These are phyloP conservation scores for Centrapalus pauciflorus DNA, from an alignment of 129 eudicot species.

Conservation along the genomic window DNA sequence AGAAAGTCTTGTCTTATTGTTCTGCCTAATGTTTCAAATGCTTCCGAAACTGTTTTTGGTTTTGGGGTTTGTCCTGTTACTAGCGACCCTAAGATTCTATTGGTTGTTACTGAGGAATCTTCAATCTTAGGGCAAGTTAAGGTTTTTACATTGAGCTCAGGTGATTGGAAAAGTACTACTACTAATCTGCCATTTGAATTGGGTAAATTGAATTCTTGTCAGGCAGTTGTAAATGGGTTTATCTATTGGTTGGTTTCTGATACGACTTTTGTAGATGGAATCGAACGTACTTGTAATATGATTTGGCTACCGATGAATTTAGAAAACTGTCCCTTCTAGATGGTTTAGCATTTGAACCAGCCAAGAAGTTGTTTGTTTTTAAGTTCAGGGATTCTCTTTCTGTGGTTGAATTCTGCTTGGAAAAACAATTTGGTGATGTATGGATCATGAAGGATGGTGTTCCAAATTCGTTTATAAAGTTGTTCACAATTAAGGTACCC, in stretches of 20 bases:
- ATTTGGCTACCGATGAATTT: background rate
- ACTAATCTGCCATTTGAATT: background rate
- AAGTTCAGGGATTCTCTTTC: background rate
- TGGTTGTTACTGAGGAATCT: slow-evolving; percentile 7
- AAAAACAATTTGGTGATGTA: background rate
- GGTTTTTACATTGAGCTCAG: slow-evolving; percentile 17
- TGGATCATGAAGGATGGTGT: background rate
- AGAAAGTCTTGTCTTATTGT: slow-evolving; percentile 26
- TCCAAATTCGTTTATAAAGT: background rate
- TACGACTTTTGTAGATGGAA: background rate
- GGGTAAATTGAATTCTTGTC: slow-evolving; percentile 15
- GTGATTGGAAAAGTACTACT: slow-evolving; percentile 35
- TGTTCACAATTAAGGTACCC: background rate
- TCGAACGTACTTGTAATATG: too few species aligned
- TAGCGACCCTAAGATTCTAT: slow-evolving; percentile 32
- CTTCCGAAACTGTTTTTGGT: slow-evolving; percentile 28
- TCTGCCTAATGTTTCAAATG: background rate
- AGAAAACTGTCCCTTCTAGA: background rate
- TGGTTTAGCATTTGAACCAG: background rate
- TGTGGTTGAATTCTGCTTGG: background rate
- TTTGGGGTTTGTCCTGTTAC: slow-evolving; percentile 27
- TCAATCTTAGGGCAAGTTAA: slow-evolving; percentile 5
- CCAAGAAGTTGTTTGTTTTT: background rate
- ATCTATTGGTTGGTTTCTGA: slow-evolving; percentile 37
- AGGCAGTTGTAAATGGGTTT: slow-evolving; percentile 22